These are phyloP conservation scores for Oenanthe javanica DNA, from an alignment of 140 eudicot species.

Conservation along the genomic window DNA sequence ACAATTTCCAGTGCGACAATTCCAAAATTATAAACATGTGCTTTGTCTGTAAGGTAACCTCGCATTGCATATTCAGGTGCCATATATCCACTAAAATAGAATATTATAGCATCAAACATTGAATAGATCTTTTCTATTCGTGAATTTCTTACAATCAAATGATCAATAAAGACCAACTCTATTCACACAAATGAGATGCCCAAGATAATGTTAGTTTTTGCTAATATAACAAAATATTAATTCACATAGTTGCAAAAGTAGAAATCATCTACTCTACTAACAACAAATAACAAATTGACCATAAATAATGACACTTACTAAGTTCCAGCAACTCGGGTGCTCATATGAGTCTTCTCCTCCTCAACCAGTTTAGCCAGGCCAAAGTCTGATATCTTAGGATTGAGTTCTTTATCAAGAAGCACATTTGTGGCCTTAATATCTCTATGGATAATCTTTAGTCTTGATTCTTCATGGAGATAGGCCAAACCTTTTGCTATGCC, in stretches of 20 bases:
- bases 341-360: conserved; percentile 66
- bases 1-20: conserved; percentile 58
- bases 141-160: neutral
- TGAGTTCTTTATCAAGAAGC: conserved; percentile 24
- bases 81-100: conserved; percentile 63
- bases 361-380: conserved; percentile 87
- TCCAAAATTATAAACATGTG: conserved; percentile 81
- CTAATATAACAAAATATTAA: neutral
- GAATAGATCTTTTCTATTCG: neutral
- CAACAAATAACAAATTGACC: neutral
- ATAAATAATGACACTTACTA: conserved; percentile 28
- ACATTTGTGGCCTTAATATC: too few species aligned
- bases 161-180: neutral
- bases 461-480: conserved; percentile 65
- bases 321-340: conserved; percentile 77
- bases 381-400: conserved; percentile 69
- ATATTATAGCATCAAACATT: neutral
- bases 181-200: neutral
- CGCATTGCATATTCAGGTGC: conserved; percentile 19
- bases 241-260: neutral
- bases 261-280: neutral
- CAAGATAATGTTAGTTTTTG: neutral
- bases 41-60: conserved; percentile 79
- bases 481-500: conserved; percentile 70
- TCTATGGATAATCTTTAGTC: neutral